These are phyloP conservation scores for Scheffersomyces titani DNA, from an alignment of 1,139 yeast genomes.

Conservation along the genomic window DNA sequence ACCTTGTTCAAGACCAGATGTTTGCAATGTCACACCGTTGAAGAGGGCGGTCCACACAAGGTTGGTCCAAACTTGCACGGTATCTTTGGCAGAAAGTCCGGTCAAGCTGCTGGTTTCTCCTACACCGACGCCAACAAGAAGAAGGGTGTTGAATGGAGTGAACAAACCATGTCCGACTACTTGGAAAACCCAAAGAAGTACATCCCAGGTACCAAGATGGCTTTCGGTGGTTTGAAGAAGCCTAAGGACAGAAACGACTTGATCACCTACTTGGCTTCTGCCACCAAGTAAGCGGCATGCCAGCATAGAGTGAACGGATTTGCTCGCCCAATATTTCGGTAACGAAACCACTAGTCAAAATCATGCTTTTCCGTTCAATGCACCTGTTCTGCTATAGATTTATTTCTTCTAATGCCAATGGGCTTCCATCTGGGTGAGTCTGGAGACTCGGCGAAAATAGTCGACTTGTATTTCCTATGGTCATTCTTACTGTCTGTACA, in stretches of 20 bases:
- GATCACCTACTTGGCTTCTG: conserved; percentile 82
- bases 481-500: not conserved
- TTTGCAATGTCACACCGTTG: conserved; percentile 97
- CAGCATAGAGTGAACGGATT: not conserved
- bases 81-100: conserved; percentile 88
- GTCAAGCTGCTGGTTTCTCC: conserved; percentile 89
- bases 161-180: conserved; percentile 90
- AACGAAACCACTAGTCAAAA: not conserved
- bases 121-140: conserved; percentile 98
- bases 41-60: conserved; percentile 95
- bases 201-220: conserved; percentile 99
- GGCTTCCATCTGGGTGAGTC: not conserved
- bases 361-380: not conserved
- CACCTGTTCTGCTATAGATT: not conserved
- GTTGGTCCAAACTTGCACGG: conserved; percentile 99
- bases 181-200: conserved; percentile 99
- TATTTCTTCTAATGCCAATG: not conserved
- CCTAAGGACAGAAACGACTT: conserved; percentile 98
- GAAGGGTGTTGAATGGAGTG: conserved; percentile 88
- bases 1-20: conserved; percentile 98
- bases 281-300: conserved; percentile 55
- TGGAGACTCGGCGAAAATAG: not conserved
- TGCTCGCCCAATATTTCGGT: not conserved
- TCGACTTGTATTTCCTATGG: not conserved
- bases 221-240: conserved; percentile 99